Percentiles rank a stretch among this genome's conserved stretches.
Evolutionary conservation across 352 stramenopile species (phyloP).

Genomic region (Elongisporangium prolatum): DNA sequence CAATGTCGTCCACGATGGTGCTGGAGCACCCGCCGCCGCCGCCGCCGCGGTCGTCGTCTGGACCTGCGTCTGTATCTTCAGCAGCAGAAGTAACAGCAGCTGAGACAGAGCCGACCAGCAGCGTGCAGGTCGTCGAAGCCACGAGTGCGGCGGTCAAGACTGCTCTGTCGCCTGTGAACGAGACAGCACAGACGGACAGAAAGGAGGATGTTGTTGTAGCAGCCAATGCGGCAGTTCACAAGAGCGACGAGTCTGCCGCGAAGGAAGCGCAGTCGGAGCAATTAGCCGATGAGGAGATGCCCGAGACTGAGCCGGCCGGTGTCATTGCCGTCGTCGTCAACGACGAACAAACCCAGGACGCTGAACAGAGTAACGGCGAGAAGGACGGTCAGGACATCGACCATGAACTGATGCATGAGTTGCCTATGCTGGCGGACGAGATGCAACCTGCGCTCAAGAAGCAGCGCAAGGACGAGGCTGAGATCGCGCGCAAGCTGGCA

Average conservation of each 20-base stretch:
- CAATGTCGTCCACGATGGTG: not conserved
- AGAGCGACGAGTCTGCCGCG: not conserved
- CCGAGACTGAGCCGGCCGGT: not conserved
- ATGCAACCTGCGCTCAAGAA: not conserved
- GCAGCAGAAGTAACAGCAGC: not conserved
- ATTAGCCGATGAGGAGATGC: not conserved
- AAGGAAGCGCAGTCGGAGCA: not conserved
- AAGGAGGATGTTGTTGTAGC: not conserved
- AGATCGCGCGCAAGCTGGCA: constrained; percentile 26
- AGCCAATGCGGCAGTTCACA: not conserved
- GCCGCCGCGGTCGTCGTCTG: not conserved
- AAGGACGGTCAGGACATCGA: not conserved
- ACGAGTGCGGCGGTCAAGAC: not conserved
- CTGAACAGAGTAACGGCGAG: not conserved
- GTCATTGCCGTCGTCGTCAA: not conserved
- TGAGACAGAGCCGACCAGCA: not conserved
- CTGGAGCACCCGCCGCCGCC: not conserved
- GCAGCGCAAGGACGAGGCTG: constrained; percentile 9
- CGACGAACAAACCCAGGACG: not conserved
- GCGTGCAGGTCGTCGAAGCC: not conserved
- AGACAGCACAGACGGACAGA: not conserved
- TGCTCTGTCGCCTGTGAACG: not conserved
- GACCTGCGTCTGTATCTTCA: not conserved
- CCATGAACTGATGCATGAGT: not conserved
- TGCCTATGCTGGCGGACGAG: not conserved